These are phyloP conservation scores for Nicotiana obtusifolia DNA, from an alignment of 257 asterid genomes.

Conservation along the genomic window DNA sequence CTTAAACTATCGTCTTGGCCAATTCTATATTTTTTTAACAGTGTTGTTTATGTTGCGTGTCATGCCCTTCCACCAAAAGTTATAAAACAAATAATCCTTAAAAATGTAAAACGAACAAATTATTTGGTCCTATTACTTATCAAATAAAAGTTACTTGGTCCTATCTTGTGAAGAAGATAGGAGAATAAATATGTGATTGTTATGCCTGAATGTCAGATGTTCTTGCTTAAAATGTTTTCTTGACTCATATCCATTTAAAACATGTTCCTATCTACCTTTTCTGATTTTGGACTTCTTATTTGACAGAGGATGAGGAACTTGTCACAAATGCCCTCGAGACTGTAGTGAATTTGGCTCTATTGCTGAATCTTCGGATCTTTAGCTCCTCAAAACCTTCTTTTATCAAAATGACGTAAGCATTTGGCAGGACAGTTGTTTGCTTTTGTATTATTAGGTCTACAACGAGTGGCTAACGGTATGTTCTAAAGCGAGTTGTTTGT, in stretches of 20 bases:
- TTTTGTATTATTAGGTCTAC: slow-evolving; percentile 5
- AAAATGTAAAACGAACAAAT: neutral
- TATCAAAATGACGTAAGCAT: slow-evolving; percentile 76
- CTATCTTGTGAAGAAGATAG: neutral
- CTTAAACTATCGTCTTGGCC: neutral
- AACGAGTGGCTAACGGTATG: slow-evolving; percentile 10
- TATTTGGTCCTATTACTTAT: neutral
- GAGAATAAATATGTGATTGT: neutral
- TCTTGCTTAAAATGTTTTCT: neutral
- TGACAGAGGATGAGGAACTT: slow-evolving; percentile 95
- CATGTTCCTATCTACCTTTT: neutral
- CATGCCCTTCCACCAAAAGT: neutral
- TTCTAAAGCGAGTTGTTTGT: slow-evolving; percentile 8
- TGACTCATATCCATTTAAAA: neutral
- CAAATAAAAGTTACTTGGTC: neutral
- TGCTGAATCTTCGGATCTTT: slow-evolving; percentile 84
- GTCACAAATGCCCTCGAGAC: slow-evolving; percentile 90
- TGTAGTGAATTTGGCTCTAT: slow-evolving; percentile 77
- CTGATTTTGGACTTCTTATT: slow-evolving; percentile 4
- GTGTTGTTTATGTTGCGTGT: neutral
- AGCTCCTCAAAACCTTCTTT: slow-evolving; percentile 85
- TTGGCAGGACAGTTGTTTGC: slow-evolving; percentile 5
- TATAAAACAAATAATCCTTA: neutral
- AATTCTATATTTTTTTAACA: neutral
- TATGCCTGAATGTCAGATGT: neutral